Percentiles rank a stretch among this genome's conserved stretches.
These are phyloP conservation scores for Litchi chinensis DNA, from an alignment of 345 rosid genomes.

Conservation along the genomic window DNA sequence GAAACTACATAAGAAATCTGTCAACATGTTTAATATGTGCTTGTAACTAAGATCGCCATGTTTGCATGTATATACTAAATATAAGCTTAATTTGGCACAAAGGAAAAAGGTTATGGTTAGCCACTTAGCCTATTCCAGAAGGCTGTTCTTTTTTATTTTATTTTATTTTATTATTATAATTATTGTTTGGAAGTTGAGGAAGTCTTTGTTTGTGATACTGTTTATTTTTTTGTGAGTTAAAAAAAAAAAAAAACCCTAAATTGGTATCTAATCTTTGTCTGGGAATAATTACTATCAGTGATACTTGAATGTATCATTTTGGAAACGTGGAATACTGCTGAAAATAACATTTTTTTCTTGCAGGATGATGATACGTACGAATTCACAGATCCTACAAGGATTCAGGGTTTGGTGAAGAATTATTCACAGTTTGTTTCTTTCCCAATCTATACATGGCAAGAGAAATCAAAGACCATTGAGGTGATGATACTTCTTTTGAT, in stretches of 20 bases:
- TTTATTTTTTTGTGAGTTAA: not conserved
- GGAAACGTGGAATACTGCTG: not conserved
- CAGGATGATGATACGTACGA: slow-evolving; percentile 95
- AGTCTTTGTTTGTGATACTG: not conserved
- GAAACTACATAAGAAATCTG: not conserved
- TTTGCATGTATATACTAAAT: not conserved
- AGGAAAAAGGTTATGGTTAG: not conserved
- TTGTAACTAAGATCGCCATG: not conserved
- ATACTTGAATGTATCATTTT: not conserved
- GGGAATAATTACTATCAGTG: not conserved
- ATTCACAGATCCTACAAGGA: slow-evolving; percentile 70
- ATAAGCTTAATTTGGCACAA: not conserved
- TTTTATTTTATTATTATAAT: no score
- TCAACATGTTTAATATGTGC: not conserved
- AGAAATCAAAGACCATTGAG: slow-evolving; percentile 91
- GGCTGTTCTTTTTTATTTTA: no score
- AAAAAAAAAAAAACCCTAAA: not conserved
- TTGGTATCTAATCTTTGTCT: not conserved
- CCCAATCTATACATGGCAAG: slow-evolving; percentile 96
- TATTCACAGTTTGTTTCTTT: slow-evolving; percentile 97
- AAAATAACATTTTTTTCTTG: slow-evolving; percentile 10
- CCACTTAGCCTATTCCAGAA: not conserved
- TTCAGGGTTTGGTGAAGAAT: slow-evolving; percentile 89
- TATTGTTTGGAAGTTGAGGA: not conserved
- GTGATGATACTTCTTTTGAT: slow-evolving; percentile 35